phyloP scores from a whole-genome alignment of 2,329 filamentous ascomycete genomes.

The Aspergillus persii region DNA sequence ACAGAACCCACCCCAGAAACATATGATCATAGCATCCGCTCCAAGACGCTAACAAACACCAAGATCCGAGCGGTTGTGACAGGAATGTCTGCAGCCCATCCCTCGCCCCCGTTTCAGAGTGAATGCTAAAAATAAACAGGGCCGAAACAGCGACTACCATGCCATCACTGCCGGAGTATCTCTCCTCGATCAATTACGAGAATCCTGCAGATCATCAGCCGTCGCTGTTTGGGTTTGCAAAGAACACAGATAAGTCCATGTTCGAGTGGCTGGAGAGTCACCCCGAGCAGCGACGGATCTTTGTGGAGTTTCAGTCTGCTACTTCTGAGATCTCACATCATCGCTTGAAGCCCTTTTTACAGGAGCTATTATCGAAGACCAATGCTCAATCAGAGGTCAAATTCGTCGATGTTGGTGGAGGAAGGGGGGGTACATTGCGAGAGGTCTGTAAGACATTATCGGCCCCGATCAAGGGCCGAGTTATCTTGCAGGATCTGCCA shows the following conservation, averaged over 20 bases:
- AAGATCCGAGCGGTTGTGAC: not conserved
- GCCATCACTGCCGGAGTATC: not conserved
- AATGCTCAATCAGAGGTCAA: not conserved
- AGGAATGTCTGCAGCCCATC: not conserved
- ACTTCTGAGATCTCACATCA: not conserved
- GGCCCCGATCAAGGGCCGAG: not conserved
- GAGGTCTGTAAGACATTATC: not conserved
- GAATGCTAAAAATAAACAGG: not conserved
- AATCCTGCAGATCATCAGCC: not conserved
- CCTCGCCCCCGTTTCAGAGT: not conserved
- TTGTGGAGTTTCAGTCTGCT: not conserved
- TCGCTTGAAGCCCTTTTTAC: not conserved
- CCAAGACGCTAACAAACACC: not conserved
- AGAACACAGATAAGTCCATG: not conserved
- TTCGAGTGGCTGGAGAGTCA: conserved; percentile 1
- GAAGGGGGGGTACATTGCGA: not conserved
- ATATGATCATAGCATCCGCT: not conserved
- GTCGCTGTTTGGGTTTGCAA: not conserved
- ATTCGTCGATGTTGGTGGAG: not conserved
- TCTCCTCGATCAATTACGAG: not conserved
- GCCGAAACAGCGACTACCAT: not conserved
- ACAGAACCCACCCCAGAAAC: not conserved
- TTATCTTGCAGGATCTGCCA: conserved; percentile 1
- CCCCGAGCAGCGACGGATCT: conserved; percentile 2
- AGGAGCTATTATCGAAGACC: not conserved